These are phyloP conservation scores for Irpex lacteus DNA, from an alignment of 1,284 basidiomycete genomes.

Conservation along the genomic window DNA sequence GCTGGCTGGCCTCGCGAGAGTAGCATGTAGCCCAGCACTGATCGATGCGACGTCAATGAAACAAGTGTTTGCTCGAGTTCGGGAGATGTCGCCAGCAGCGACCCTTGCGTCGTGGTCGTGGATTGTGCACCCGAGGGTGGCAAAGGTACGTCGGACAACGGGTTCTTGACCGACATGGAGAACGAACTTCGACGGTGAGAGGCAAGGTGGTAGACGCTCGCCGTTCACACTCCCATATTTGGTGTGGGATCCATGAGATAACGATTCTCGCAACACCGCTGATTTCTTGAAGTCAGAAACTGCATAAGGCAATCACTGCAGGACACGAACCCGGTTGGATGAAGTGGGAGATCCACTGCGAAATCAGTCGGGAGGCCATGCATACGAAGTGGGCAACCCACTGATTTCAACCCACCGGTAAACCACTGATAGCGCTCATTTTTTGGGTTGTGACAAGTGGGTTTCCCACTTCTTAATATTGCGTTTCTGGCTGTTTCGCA, in stretches of 20 bases:
- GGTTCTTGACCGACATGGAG: conserved; percentile 5
- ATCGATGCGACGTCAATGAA: conserved; percentile 75
- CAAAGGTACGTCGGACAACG: not conserved
- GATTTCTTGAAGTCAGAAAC: no score
- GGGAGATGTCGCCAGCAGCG: conserved; percentile 49
- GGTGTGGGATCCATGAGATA: not conserved
- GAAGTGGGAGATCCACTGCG: no score
- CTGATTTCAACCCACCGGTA: no score
- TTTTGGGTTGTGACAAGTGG: no score
- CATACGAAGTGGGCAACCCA: no score
- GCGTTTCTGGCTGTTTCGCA: no score
- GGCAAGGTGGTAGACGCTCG: not conserved
- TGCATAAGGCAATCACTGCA: no score
- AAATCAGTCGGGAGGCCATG: no score
- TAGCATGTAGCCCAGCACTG: conserved; percentile 86
- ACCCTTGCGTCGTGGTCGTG: conserved; percentile 2
- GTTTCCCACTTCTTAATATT: no score
- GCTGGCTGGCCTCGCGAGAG: conserved; percentile 66
- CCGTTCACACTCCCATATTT: not conserved
- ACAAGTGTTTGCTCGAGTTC: conserved; percentile 77
- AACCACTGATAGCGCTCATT: no score
- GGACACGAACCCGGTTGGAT: no score
- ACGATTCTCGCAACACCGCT: not conserved
- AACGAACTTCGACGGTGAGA: not conserved
- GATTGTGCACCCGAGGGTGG: not conserved